Percentiles rank a stretch among this genome's conserved stretches.
Conservation (phyloP, 129 eudicot genomes). For the Calendula officinalis region DNA sequence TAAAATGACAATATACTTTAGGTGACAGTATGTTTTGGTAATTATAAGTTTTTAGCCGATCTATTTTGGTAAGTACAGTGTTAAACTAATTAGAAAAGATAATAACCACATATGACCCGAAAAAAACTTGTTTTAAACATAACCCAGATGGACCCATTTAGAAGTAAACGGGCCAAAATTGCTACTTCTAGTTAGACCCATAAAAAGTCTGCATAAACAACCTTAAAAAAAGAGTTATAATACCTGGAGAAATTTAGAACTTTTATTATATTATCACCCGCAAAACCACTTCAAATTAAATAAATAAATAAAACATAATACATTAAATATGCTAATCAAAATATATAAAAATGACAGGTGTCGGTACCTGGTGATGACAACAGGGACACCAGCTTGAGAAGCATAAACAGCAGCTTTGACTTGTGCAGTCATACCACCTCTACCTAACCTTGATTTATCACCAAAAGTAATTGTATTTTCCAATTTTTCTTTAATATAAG, state of each 20-base stretch:
- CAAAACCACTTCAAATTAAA: constrained; percentile 67
- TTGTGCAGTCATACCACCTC: constrained; percentile 99
- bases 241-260: constrained; percentile 89
- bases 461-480: constrained; percentile 84
- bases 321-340: too few species aligned
- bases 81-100: too few species aligned
- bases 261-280: constrained; percentile 61
- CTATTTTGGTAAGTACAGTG: too few species aligned
- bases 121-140: too few species aligned
- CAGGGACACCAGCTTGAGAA: constrained; percentile 91
- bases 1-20: too few species aligned
- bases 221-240: too few species aligned
- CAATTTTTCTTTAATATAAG: constrained; percentile 79
- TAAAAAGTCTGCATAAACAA: too few species aligned
- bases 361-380: constrained; percentile 80
- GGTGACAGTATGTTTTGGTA: too few species aligned
- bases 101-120: too few species aligned
- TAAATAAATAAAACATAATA: constrained; percentile 17
- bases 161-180: background rate
- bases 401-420: constrained; percentile 98
- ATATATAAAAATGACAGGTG: background rate
- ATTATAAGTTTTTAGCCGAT: too few species aligned
- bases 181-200: too few species aligned
- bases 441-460: constrained; percentile 88
- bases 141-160: too few species aligned